A percentile compares a stretch with the other conserved stretches of the same genome.
These are phyloP conservation scores for Wakefieldia striispora DNA, from an alignment of 768 basidiomycete species.

Conservation along the genomic window DNA sequence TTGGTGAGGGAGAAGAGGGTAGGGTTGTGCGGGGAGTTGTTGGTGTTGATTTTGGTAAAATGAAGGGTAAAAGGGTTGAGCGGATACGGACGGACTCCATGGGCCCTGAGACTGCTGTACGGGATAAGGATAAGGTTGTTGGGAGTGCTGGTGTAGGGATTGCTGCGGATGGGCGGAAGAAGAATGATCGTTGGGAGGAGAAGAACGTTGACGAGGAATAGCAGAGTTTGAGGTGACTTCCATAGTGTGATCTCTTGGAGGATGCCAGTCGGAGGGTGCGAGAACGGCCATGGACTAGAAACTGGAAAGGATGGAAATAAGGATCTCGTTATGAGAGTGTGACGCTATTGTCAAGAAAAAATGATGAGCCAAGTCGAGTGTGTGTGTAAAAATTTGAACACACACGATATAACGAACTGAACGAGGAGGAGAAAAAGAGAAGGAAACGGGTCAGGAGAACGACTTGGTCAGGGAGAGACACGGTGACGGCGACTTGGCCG, in stretches of 20 bases:
- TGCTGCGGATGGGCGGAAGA: slow-evolving; percentile 30
- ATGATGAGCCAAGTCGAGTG: too few relatives aligned
- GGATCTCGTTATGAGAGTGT: slow-evolving; percentile 10
- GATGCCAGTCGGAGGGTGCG: slow-evolving; percentile 74
- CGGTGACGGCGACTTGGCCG: background rate
- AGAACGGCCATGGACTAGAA: slow-evolving; percentile 69
- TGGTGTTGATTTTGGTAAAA: slow-evolving; percentile 73
- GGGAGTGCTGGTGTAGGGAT: slow-evolving; percentile 23
- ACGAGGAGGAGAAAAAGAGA: background rate
- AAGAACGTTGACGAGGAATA: slow-evolving; percentile 57
- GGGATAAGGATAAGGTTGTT: slow-evolving; percentile 59
- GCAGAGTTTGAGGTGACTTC: slow-evolving; percentile 46
- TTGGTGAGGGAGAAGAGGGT: slow-evolving; percentile 42
- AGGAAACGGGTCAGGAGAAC: background rate
- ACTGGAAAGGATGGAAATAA: background rate
- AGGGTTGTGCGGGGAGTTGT: slow-evolving; percentile 49
- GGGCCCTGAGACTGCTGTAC: slow-evolving; percentile 66
- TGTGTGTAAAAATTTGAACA: background rate
- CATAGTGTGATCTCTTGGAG: slow-evolving; percentile 63
- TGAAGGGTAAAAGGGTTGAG: slow-evolving; percentile 73
- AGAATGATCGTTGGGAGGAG: slow-evolving; percentile 55
- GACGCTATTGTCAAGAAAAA: background rate
- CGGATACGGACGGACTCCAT: slow-evolving; percentile 67
- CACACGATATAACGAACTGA: too few relatives aligned
- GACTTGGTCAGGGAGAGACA: background rate